Evolutionary conservation across 2,329 filamentous ascomycete genomes (phyloP).

Genomic region (Fusarium subtropicale): DNA sequence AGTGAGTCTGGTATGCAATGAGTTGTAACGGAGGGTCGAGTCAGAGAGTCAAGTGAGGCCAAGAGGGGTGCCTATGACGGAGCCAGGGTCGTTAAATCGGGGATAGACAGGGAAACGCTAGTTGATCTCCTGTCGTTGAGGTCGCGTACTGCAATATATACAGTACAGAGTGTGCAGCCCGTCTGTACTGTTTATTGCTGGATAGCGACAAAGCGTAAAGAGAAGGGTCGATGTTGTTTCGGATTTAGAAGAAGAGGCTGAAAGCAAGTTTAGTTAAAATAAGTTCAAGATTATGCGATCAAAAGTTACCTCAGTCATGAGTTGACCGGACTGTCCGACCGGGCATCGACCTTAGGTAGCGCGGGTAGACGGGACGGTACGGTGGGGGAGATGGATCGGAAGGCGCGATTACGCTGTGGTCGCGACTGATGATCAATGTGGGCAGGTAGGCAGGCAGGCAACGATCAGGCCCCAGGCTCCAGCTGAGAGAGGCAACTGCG

Average conservation of each 20-base stretch:
- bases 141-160: neutral
- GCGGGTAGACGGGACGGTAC: constrained; percentile 35
- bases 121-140: neutral
- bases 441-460: neutral
- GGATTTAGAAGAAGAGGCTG: neutral
- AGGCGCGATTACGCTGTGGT: constrained; percentile 18
- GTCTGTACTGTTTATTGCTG: neutral
- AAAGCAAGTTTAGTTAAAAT: neutral
- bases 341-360: constrained; percentile 13
- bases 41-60: constrained; percentile 38
- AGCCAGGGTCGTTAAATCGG: constrained; percentile 34
- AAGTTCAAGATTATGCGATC: neutral
- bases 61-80: constrained; percentile 42
- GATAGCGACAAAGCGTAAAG: neutral
- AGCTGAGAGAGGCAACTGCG: constrained; percentile 12
- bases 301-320: constrained; percentile 6
- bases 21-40: constrained; percentile 33
- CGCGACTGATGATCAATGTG: constrained; percentile 1
- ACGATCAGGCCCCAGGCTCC: neutral
- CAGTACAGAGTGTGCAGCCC: neutral
- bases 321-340: constrained; percentile 21
- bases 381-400: constrained; percentile 34
- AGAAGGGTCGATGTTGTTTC: neutral
- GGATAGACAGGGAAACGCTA: constrained; percentile 32
- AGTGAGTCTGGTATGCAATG: constrained; percentile 11